Percentiles rank a stretch among this genome's conserved stretches.
These are phyloP conservation scores for Candida pini DNA, from an alignment of 805 yeast genomes.

Conservation along the genomic window DNA sequence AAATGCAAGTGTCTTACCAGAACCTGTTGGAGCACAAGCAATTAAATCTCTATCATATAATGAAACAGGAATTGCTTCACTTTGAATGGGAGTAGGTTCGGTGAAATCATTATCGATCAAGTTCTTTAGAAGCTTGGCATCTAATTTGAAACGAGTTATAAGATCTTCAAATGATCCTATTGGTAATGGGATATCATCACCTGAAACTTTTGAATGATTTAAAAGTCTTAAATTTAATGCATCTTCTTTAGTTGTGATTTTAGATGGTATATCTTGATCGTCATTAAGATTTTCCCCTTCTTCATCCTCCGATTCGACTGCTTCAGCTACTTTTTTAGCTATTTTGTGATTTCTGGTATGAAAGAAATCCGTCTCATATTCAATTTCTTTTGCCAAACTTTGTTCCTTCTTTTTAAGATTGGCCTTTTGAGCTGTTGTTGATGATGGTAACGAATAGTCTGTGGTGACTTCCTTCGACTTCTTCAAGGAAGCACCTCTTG, in stretches of 20 bases:
- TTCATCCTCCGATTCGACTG: conserved; percentile 24
- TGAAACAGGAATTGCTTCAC: conserved; percentile 79
- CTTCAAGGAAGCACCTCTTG: conserved; percentile 80
- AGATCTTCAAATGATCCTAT: conserved; percentile 86
- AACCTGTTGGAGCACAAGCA: conserved; percentile 97
- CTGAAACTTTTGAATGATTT: conserved; percentile 66
- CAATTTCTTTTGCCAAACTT: conserved; percentile 44
- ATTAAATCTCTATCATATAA: conserved; percentile 68
- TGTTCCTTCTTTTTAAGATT: conserved; percentile 31
- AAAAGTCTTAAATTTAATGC: conserved; percentile 57
- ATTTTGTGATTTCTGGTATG: conserved; percentile 42
- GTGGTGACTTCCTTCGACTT: conserved; percentile 43
- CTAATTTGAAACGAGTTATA: conserved; percentile 59
- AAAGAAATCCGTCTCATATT: conserved; percentile 80
- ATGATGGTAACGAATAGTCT: conserved; percentile 34
- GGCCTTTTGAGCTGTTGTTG: conserved; percentile 14
- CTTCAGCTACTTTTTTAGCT: conserved; percentile 16
- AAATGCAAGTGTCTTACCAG: conserved; percentile 94
- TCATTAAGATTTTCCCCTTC: conserved; percentile 25
- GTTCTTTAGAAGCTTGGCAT: conserved; percentile 53
- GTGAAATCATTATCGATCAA: conserved; percentile 64
- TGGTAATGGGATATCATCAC: conserved; percentile 85
- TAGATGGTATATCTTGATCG: conserved; percentile 9
- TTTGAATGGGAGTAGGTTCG: conserved; percentile 90
- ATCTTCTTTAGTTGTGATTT: conserved; percentile 48